Conservation (phyloP, 371 early-diverging fungal species). For the Rhizomucor pusillus region DNA sequence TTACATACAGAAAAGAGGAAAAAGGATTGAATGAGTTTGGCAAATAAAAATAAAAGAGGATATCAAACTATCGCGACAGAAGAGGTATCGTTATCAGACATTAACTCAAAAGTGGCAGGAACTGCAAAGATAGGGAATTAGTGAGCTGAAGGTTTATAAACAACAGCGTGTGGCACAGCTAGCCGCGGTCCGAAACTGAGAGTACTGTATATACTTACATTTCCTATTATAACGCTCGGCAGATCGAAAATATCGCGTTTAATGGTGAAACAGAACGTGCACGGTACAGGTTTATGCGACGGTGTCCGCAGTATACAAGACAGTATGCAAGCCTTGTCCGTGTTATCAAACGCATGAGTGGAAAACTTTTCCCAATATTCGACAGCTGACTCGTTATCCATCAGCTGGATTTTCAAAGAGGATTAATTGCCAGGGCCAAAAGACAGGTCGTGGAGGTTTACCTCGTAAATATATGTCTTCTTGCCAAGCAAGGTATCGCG, state of each 20-base stretch:
- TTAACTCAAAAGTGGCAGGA: constrained; percentile 8
- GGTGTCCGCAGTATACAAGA: constrained; percentile 73
- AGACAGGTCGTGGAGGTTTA: constrained; percentile 11
- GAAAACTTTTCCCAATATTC: constrained; percentile 93
- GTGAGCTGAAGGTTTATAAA: neutral
- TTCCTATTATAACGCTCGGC: constrained; percentile 84
- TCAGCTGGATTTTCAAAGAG: constrained; percentile 51
- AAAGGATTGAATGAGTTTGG: too few species aligned
- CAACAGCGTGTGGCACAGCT: neutral
- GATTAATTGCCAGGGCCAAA: constrained; percentile 13
- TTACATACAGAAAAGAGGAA: too few species aligned
- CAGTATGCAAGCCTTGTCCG: constrained; percentile 77
- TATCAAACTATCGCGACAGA: too few species aligned
- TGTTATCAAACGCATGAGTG: constrained; percentile 86
- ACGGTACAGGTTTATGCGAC: constrained; percentile 65
- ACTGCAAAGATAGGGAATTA: neutral
- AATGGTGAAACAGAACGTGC: constrained; percentile 90
- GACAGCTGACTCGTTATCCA: constrained; percentile 86
- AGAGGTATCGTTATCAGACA: neutral
- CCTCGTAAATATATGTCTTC: constrained; percentile 79
- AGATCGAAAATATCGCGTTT: constrained; percentile 90
- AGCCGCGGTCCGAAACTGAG: neutral
- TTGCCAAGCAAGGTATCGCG: constrained; percentile 70
- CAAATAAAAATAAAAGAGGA: too few species aligned
- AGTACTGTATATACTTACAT: constrained; percentile 30